Base-by-base conservation (phyloP, 768 basidiomycete genomes). In the Boletus patriciae region DNA sequence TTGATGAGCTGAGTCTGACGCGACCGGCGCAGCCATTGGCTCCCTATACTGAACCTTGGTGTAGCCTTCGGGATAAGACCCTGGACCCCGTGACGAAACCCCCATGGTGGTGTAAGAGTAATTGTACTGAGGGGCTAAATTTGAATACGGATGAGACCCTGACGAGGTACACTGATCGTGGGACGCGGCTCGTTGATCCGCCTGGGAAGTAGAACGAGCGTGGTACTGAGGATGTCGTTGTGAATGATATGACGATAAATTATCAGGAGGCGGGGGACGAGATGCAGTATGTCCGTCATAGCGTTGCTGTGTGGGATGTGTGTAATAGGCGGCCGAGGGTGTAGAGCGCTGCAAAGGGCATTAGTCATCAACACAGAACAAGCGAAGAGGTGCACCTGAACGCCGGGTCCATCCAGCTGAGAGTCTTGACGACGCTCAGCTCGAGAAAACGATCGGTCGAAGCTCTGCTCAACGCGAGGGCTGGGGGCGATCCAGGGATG, bases 401-500 rank as follows among this genome's bases (percentile, higher is more conserved):
- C 59, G 38, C 68, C 67, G 23, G 72, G 72, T 11, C 70, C 68
- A 43, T 66, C 58, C 42, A 69, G 50, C 11, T 55, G 55, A 59
- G 66, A 23, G 51, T 67, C 70, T 44, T 50, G 64, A 58, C 59
- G 66, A 59, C 66, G 54, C 42, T 68, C 63, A 36, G 60, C 58
- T 46, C 67, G 68, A 37, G 64, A 47, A 61, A 52, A 62, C 11
- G 70, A 59, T 55, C 62, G 66, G 41, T 72, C 62, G 13, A 59
- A 57, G 52, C 38, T 64, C 29, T 63, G 65, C 42, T 65, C 62
- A 10, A 31, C 66, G 46, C 79, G 77, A 59, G 80, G 75, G 46
- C 65, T 69, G 46, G 81, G 78, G 73, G 58, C 77, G 74, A 61
- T 78, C 78, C 62, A 84, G 57, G 52, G 78, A 73, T 62, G 74